Evolutionary conservation across 306 rosid species (phyloP), one percentile per base, ranked within the genome.

Genomic region (Echinosophora koreensis): DNA sequence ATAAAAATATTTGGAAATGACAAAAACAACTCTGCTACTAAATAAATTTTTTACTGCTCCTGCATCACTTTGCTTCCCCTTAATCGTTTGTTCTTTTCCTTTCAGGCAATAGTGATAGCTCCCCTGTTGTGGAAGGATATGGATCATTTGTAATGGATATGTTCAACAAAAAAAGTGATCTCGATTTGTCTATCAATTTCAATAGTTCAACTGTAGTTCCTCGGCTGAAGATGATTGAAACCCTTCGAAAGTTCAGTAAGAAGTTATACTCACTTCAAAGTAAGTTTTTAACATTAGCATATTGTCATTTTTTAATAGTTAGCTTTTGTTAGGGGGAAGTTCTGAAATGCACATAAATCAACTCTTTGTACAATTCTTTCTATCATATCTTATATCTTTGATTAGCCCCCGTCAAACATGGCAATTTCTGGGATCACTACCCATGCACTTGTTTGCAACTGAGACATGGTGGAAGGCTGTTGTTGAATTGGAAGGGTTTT

Each of bases 81-180:
- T 22, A 22, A 22, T 22, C 22, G 4, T 54, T 44, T 65, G 27
- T 69, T 22, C 17, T 55, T 44, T 79, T 76, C 47, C 70, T 73
- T 80, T 76, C 80, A 83, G 89, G 81, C 37, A 68, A 73, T 4
- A 4, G 46, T 62, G 15, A 5, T 10, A 59, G 7, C 39, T 11
- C 73, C 50, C 87, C 87, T 18, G 85, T 83, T 60, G 85, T 86
- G 77, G 77, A 86, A 77, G 87, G 42, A 44, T 86, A 72, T 80
- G 89, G 89, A 57, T 86, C 89, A 61, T 86, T 83, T 73, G 77
- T 86, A 17, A 86, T 86, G 89, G 87, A 86, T 73, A 83, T 86
- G 49, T 83, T 86, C 76, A 64, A 65, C 6, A n/a, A 13, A 15
- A 52, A 30, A 77, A 86, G 89, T 73, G 89, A 86, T 63, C 63